A percentile compares a stretch with the other conserved stretches of the same genome.
Conservation (phyloP, 257 asterid genomes). For the Solanum piurae region DNA sequence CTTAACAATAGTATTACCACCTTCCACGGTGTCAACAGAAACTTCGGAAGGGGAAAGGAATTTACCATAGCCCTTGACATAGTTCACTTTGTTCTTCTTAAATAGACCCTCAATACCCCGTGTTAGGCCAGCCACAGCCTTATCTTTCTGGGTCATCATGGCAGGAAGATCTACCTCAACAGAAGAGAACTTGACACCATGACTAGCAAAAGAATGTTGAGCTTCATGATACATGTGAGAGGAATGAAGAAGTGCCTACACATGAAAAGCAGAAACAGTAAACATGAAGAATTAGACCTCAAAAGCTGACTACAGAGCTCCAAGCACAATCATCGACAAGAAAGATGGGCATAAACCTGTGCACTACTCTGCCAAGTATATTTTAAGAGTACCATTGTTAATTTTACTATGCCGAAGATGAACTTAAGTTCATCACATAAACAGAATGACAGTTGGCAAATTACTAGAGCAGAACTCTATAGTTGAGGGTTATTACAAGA, state of each 20-base stretch:
- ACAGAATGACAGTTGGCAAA: neutral
- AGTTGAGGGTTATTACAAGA: neutral
- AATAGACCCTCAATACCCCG: constrained; percentile 94
- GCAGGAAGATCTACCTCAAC: constrained; percentile 93
- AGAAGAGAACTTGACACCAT: constrained; percentile 77
- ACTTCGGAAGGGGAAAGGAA: constrained; percentile 81
- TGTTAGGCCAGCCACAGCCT: constrained; percentile 78
- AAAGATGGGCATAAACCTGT: neutral
- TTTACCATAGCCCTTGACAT: constrained; percentile 91
- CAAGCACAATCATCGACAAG: neutral
- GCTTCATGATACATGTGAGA: constrained; percentile 99
- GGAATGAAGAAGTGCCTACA: constrained; percentile 77
- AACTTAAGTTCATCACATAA: neutral
- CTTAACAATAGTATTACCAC: constrained; percentile 70
- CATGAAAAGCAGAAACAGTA: neutral
- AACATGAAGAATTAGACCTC: neutral
- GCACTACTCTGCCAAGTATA: neutral
- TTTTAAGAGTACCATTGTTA: neutral
- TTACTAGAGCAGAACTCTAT: neutral
- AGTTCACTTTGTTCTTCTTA: constrained; percentile 91
- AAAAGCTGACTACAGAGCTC: neutral
- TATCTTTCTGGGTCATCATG: constrained; percentile 94
- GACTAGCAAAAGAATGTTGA: constrained; percentile 69
- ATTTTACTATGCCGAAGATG: neutral
- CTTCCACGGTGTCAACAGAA: constrained; percentile 75